A percentile compares a stretch with the other conserved stretches of the same genome.
These are phyloP conservation scores for Atkinsonella texensis DNA, from an alignment of 2,329 filamentous ascomycete species.

Conservation along the genomic window DNA sequence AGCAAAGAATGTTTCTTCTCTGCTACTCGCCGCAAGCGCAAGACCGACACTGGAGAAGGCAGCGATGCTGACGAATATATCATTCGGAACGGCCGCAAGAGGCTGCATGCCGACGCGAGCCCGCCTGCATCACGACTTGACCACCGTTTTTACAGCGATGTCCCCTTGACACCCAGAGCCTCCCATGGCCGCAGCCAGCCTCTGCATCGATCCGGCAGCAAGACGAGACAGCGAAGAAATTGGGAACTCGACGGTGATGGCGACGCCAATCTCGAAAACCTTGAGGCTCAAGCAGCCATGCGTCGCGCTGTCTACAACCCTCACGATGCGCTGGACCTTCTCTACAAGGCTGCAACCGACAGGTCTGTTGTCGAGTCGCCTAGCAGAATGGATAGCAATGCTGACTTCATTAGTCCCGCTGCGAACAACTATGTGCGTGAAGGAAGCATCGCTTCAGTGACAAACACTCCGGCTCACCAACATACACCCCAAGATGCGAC, in stretches of 20 bases:
- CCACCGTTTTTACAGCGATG: slow-evolving; percentile 34
- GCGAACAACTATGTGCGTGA: slow-evolving; percentile 18
- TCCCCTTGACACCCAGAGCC: slow-evolving; percentile 52
- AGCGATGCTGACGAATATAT: slow-evolving; percentile 53
- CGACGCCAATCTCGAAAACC: slow-evolving; percentile 51
- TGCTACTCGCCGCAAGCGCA: slow-evolving; percentile 84
- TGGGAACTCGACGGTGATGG: slow-evolving; percentile 38
- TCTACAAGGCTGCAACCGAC: slow-evolving; percentile 75
- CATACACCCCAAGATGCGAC: slow-evolving; percentile 7
- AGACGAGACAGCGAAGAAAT: slow-evolving; percentile 14
- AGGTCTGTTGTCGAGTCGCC: slow-evolving; percentile 29
- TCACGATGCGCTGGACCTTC: slow-evolving; percentile 81
- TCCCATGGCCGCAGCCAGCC: slow-evolving; percentile 55
- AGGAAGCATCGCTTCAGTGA: slow-evolving; percentile 16
- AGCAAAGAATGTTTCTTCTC: slow-evolving; percentile 97
- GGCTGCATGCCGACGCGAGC: slow-evolving; percentile 37
- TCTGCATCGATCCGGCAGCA: slow-evolving; percentile 45
- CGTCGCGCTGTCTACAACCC: slow-evolving; percentile 70
- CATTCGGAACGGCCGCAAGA: slow-evolving; percentile 61
- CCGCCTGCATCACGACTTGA: slow-evolving; percentile 29
- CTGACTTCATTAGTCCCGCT: slow-evolving; percentile 12
- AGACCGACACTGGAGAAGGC: slow-evolving; percentile 48
- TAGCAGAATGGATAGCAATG: slow-evolving; percentile 2
- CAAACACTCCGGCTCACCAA: slow-evolving; percentile 10
- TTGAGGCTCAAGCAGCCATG: slow-evolving; percentile 54